Evolutionary conservation across 1,139 yeast genomes (phyloP).

Genomic region (Lodderomyces oxycetoniae): DNA sequence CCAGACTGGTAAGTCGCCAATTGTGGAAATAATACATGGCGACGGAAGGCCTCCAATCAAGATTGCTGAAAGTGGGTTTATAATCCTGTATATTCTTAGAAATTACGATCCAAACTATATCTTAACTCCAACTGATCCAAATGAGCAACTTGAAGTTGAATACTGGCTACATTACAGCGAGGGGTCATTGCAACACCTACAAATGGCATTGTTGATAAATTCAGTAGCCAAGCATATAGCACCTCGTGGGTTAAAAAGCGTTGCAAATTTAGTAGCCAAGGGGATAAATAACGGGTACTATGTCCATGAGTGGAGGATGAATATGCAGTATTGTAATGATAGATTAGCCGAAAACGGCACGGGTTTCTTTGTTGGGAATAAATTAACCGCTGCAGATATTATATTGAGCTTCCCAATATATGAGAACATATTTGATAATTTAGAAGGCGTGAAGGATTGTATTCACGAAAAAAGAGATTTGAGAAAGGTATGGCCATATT

Average conservation of each 20-base stretch:
- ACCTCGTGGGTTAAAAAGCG: conserved; percentile 44
- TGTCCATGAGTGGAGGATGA: conserved; percentile 36
- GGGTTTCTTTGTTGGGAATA: conserved; percentile 52
- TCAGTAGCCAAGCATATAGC: conserved; percentile 34
- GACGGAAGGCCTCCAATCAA: conserved; percentile 37
- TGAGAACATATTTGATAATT: conserved; percentile 42
- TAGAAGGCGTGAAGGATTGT: conserved; percentile 31
- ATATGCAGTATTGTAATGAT: conserved; percentile 40
- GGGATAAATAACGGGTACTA: conserved; percentile 43
- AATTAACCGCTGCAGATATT: conserved; percentile 57
- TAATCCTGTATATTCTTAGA: conserved; percentile 39
- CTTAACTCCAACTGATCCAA: conserved; percentile 28
- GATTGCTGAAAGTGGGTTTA: conserved; percentile 47
- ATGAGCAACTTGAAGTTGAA: conserved; percentile 38
- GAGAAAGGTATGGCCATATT: conserved; percentile 24
- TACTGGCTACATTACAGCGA: conserved; percentile 54
- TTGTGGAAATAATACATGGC: conserved; percentile 42
- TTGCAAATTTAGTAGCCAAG: conserved; percentile 38
- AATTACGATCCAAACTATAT: conserved; percentile 36
- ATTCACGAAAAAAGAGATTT: conserved; percentile 33
- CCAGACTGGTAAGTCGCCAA: conserved; percentile 55
- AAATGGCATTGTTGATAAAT: conserved; percentile 40
- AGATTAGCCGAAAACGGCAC: conserved; percentile 35
- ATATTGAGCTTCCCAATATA: conserved; percentile 44
- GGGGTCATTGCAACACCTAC: conserved; percentile 49